Conservation (phyloP, 495 filamentous ascomycete species). For the Glarea lozoyensis region DNA sequence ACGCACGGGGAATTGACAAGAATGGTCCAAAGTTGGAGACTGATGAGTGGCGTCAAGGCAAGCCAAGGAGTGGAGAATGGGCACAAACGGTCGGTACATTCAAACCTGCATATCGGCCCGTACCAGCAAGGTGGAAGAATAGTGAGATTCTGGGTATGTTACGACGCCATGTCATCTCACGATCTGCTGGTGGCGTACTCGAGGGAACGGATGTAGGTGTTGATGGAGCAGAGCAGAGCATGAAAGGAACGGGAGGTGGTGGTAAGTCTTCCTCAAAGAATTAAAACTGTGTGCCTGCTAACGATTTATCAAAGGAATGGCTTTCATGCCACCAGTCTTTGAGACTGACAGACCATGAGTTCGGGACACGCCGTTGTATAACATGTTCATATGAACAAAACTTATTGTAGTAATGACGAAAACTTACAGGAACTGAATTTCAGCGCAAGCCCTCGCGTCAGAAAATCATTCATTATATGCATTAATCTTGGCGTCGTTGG, state of each 20-base stretch:
- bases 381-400: not conserved
- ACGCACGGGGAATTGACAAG: constrained; percentile 19
- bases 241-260: constrained; percentile 14
- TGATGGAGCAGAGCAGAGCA: constrained; percentile 12
- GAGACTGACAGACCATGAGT: constrained; percentile 15
- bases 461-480: no score
- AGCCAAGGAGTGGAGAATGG: constrained; percentile 65
- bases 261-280: constrained; percentile 8
- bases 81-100: constrained; percentile 92
- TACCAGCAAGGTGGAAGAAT: constrained; percentile 73
- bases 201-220: constrained; percentile 8
- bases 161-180: constrained; percentile 60
- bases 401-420: not conserved
- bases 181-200: constrained; percentile 18
- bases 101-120: constrained; percentile 86
- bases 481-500: no score
- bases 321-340: constrained; percentile 22
- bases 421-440: no score
- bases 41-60: constrained; percentile 18
- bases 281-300: not conserved
- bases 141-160: constrained; percentile 71
- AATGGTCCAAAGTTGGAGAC: constrained; percentile 9
- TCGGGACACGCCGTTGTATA: no score
- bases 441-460: no score
- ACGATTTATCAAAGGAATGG: constrained; percentile 17